Percentiles rank a stretch among this genome's conserved stretches.
Evolutionary conservation across 148 eudicot species (phyloP).

Genomic region (Chenopodium suecicum): DNA sequence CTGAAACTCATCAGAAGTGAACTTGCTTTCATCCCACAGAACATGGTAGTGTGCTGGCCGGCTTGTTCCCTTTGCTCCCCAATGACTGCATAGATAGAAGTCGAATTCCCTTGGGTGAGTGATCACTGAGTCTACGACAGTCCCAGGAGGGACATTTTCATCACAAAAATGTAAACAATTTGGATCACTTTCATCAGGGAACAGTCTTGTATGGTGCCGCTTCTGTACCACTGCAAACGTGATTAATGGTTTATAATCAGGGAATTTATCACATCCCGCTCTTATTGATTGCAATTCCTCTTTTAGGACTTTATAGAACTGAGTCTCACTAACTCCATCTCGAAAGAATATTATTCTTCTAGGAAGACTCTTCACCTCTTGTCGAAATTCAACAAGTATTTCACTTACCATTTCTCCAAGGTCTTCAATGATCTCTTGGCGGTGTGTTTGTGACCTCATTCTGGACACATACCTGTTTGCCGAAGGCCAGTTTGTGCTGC

Average conservation of each 20-base stretch:
- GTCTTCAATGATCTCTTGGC: slow-evolving; percentile 92
- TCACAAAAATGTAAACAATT: slow-evolving; percentile 29
- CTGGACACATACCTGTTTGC: slow-evolving; percentile 81
- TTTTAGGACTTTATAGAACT: slow-evolving; percentile 75
- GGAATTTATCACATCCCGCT: slow-evolving; percentile 48
- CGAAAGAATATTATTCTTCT: slow-evolving; percentile 71
- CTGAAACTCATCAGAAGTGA: slow-evolving; percentile 86
- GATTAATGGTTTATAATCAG: slow-evolving; percentile 66
- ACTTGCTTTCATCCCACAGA: slow-evolving; percentile 76
- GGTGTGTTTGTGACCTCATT: slow-evolving; percentile 88
- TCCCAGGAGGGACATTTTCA: slow-evolving; percentile 86
- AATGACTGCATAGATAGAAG: slow-evolving; percentile 88
- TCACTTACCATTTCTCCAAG: slow-evolving; percentile 72
- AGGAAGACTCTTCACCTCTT: slow-evolving; percentile 58
- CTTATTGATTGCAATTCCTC: slow-evolving; percentile 67
- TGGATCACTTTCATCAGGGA: slow-evolving; percentile 54
- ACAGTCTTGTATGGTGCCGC: slow-evolving; percentile 85
- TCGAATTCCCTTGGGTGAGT: slow-evolving; percentile 85
- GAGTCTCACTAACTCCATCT: slow-evolving; percentile 96
- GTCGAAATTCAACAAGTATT: slow-evolving; percentile 56
- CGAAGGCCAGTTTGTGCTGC: slow-evolving; percentile 86
- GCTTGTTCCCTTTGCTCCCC: slow-evolving; percentile 89
- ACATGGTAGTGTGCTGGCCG: slow-evolving; percentile 88
- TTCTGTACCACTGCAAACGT: slow-evolving; percentile 90
- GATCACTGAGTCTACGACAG: slow-evolving; percentile 84